These are phyloP conservation scores for Castanospermum australe DNA, from an alignment of 306 rosid species.

Conservation along the genomic window DNA sequence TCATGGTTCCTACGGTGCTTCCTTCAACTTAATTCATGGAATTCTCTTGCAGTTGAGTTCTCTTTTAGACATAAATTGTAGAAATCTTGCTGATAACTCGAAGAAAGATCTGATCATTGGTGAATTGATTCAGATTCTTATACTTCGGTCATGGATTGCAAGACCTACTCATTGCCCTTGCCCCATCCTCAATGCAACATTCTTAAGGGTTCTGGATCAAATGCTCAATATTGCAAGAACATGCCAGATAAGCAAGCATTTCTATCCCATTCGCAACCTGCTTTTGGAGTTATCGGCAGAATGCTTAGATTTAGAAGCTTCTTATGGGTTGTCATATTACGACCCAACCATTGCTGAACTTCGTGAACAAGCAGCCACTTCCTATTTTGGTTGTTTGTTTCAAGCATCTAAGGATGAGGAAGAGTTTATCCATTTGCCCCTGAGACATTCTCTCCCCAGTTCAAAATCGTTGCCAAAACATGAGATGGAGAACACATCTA, in stretches of 20 bases:
- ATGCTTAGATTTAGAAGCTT: conserved; percentile 68
- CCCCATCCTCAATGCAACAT: conserved; percentile 73
- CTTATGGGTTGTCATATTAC: conserved; percentile 46
- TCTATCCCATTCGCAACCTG: conserved; percentile 47
- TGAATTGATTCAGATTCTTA: conserved; percentile 62
- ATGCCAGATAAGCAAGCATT: conserved; percentile 41
- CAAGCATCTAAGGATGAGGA: conserved; percentile 62
- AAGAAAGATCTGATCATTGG: conserved; percentile 72
- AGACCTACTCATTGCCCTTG: conserved; percentile 63
- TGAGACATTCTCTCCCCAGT: conserved; percentile 39
- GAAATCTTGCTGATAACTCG: conserved; percentile 69
- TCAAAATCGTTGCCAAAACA: conserved; percentile 41
- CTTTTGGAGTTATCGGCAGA: conserved; percentile 69
- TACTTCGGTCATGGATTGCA: conserved; percentile 63
- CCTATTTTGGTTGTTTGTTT: conserved; percentile 82
- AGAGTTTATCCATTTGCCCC: conserved; percentile 34
- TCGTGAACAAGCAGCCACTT: conserved; percentile 78
- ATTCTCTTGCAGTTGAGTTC: conserved; percentile 77
- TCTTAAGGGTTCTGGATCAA: conserved; percentile 69
- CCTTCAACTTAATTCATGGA: conserved; percentile 86
- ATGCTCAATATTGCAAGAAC: conserved; percentile 76
- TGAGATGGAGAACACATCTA: conserved; percentile 45
- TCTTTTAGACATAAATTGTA: conserved; percentile 75
- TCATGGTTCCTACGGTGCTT: conserved; percentile 27
- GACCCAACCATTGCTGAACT: conserved; percentile 85